phyloP scores from a whole-genome alignment of 176 grass and related monocot genomes.

The Elaeis guineensis region DNA sequence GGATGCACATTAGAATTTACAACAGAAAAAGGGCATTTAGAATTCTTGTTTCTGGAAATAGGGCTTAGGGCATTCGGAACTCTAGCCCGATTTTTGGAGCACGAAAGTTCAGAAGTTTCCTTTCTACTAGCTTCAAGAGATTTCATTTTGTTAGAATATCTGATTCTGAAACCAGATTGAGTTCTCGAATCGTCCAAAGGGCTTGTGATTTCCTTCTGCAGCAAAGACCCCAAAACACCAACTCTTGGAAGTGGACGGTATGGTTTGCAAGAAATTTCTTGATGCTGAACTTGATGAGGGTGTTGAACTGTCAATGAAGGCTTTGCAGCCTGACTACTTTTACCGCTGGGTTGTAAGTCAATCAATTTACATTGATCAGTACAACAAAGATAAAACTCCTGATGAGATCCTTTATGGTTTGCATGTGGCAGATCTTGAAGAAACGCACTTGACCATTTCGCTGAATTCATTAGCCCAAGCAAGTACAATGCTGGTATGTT shows the following conservation, averaged over 20 bases:
- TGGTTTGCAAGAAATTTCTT: constrained; percentile 36
- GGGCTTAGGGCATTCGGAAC: too few species aligned
- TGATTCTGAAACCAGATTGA: too few species aligned
- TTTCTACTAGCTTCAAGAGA: too few species aligned
- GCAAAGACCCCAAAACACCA: constrained; percentile 46
- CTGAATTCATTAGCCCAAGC: constrained; percentile 49
- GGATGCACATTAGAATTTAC: too few species aligned
- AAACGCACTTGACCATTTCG: constrained; percentile 15
- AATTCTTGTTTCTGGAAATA: too few species aligned
- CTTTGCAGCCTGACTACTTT: constrained; percentile 18
- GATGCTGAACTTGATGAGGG: constrained; percentile 15
- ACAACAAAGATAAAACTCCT: constrained; percentile 4
- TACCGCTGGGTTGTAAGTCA: constrained; percentile 7
- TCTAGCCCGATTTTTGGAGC: too few species aligned
- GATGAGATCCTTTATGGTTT: constrained; percentile 24
- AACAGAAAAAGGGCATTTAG: too few species aligned
- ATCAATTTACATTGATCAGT: constrained; percentile 24
- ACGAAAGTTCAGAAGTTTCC: too few species aligned
- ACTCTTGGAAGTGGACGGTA: constrained; percentile 54
- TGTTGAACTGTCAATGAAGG: constrained; percentile 23
- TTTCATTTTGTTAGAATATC: too few species aligned
- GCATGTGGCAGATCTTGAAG: constrained; percentile 22
- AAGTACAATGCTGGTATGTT: constrained; percentile 45
- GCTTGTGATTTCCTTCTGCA: constrained; percentile 64
- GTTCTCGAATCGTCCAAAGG: constrained; percentile 2